These are phyloP conservation scores for Medicago arabica DNA, from an alignment of 306 rosid species.

Conservation along the genomic window DNA sequence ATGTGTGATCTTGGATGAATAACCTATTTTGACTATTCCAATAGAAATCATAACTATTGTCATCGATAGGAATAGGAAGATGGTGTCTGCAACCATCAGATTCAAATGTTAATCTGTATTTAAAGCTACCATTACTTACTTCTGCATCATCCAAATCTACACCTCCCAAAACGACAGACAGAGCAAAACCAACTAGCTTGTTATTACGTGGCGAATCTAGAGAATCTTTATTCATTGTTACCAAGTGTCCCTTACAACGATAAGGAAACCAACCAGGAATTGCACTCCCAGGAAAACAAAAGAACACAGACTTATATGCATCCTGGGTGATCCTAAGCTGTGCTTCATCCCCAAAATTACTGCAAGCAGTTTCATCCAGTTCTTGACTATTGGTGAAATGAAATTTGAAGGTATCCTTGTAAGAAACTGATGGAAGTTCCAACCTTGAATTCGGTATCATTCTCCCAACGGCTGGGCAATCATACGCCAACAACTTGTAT, in stretches of 20 bases:
- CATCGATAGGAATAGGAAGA: too few species aligned
- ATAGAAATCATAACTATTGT: too few species aligned
- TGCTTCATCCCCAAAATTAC: constrained; percentile 18
- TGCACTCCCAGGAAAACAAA: constrained; percentile 44
- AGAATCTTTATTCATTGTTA: constrained; percentile 10
- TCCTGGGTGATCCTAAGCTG: constrained; percentile 11
- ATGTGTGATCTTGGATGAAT: too few species aligned
- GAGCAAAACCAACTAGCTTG: background rate
- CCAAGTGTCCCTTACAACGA: background rate
- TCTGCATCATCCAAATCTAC: too few species aligned
- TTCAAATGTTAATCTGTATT: too few species aligned
- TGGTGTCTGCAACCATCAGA: too few species aligned
- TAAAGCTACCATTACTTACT: too few species aligned
- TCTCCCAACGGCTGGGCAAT: constrained; percentile 33
- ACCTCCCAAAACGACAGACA: too few species aligned
- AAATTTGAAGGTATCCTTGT: constrained; percentile 26
- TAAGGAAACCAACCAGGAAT: constrained; percentile 42
- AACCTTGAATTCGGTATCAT: constrained; percentile 26
- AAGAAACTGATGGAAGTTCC: background rate
- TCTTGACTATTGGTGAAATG: constrained; percentile 40
- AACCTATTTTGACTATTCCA: too few species aligned
- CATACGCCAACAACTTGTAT: constrained; percentile 29
- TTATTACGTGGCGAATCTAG: background rate
- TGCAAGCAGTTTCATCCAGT: constrained; percentile 23
- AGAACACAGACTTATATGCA: constrained; percentile 24